A percentile compares a stretch with the other conserved stretches of the same genome.
phyloP scores from a whole-genome alignment of 495 filamentous ascomycete genomes.

The Terfezia boudieri region DNA sequence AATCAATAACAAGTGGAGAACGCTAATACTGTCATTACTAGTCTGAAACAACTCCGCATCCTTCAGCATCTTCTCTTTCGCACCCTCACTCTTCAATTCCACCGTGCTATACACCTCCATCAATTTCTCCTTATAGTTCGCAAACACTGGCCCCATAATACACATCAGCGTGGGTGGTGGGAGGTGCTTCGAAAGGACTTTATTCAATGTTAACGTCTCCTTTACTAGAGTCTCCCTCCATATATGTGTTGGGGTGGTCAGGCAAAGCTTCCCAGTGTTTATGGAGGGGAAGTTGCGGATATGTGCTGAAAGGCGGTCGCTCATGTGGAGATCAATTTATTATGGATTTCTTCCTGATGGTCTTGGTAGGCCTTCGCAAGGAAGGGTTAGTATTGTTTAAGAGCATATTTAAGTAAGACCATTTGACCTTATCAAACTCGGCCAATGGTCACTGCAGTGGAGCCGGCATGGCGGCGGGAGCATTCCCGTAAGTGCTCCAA shows the following conservation, averaged over 20 bases:
- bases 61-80: constrained; percentile 50
- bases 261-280: constrained; percentile 43
- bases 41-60: constrained; percentile 63
- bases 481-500: constrained; percentile 77
- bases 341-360: constrained; percentile 79
- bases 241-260: constrained; percentile 39
- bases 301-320: constrained; percentile 45
- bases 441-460: constrained; percentile 40
- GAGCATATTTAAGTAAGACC: constrained; percentile 16
- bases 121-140: constrained; percentile 65
- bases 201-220: constrained; percentile 70
- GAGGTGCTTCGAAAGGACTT: constrained; percentile 67
- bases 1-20: too few relatives aligned
- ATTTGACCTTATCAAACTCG: constrained; percentile 50
- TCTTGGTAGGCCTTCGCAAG: constrained; percentile 42
- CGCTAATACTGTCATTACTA: too few relatives aligned
- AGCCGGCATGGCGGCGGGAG: constrained; percentile 48
- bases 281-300: constrained; percentile 54
- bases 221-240: constrained; percentile 81
- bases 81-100: constrained; percentile 39
- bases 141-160: constrained; percentile 84
- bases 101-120: constrained; percentile 50
- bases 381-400: constrained; percentile 1
- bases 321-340: constrained; percentile 92
- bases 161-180: constrained; percentile 52